Base-by-base conservation (phyloP, 2,329 filamentous ascomycete genomes). In the Orbilia brochopaga region DNA sequence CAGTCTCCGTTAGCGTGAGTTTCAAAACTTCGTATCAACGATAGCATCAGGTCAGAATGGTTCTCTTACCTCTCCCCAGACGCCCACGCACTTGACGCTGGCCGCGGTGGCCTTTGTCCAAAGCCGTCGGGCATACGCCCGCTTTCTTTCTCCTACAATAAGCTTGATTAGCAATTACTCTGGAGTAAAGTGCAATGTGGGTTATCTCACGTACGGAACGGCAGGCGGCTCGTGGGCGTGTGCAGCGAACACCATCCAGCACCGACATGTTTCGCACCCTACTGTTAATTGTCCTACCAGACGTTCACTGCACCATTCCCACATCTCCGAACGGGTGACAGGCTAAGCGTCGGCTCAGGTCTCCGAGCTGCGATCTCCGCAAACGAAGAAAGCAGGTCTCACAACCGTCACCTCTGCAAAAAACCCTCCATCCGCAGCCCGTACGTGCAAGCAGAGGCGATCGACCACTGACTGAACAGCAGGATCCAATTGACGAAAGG, bases 301-400 rank as follows among this genome's bases (percentile, higher is more conserved):
- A 69, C 40, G 30, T 56, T 42, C 40, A 56, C 24, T 57, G 30
- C 17, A 27, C 51, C 52, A 69, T 62, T 62, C 59, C 50, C 65
- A 57, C 27, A 27, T 54, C 23, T 37, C 53, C 27, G 58, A 44
- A 61, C 56, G 62, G 65, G 32, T n/a, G n/a, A n/a, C n/a, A 15
- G 4, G n/a, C 15, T 42, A 17, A 42, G 40, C 17, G 46, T 15
- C 1, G 32, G 52, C n/a, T 56, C 57, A 4, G 17, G 57, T 44
- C 32, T 59, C 37, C 59, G 27, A 63, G 48, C 24, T 54, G 59
- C 54, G 19, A 55, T 24, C 44, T 27, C 44, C 52, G 37, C 11
- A 32, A 23, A 58, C 35, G 58, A 53, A 30, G 32, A 30, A 24
- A 17, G 50, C 51, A 58, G 10, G 32, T 69, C 27, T 56, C 48